These are phyloP conservation scores for Crotalaria pallida DNA, from an alignment of 306 rosid species.

Conservation along the genomic window DNA sequence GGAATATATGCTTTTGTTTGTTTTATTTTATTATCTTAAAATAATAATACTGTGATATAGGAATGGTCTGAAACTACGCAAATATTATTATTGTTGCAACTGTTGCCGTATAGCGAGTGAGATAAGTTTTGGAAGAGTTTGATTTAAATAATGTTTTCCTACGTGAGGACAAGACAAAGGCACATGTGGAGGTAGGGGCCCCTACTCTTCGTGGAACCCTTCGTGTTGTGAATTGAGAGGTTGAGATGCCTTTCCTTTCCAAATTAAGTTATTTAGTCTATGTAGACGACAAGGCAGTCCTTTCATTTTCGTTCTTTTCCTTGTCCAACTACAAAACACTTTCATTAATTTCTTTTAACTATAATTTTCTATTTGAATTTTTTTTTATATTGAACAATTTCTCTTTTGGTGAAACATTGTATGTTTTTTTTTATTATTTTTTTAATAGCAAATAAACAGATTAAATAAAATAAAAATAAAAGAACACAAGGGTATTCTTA, in stretches of 20 bases:
- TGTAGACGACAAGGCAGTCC: slow-evolving; percentile 50
- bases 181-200: slow-evolving; percentile 59
- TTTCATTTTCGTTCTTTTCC: slow-evolving; percentile 45
- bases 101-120: slow-evolving; percentile 39
- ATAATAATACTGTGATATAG: background rate
- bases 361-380: background rate
- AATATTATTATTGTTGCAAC: background rate
- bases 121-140: slow-evolving; percentile 36
- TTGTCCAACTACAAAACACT: slow-evolving; percentile 29
- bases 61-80: background rate
- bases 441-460: too few relatives aligned
- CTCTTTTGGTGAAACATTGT: too few relatives aligned
- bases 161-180: slow-evolving; percentile 60
- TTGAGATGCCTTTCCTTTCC: slow-evolving; percentile 29
- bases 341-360: background rate
- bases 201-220: slow-evolving; percentile 24
- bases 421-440: too few relatives aligned
- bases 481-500: too few relatives aligned
- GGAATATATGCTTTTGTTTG: too few relatives aligned
- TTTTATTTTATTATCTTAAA: too few relatives aligned
- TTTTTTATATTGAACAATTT: too few relatives aligned
- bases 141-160: slow-evolving; percentile 69
- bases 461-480: too few relatives aligned
- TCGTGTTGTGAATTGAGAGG: slow-evolving; percentile 27
- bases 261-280: slow-evolving; percentile 3